Evolutionary conservation across 2,329 filamentous ascomycete genomes (phyloP), one percentile per base, ranked within the genome.

Genomic region (Gnomoniopsis smithogilvyi): DNA sequence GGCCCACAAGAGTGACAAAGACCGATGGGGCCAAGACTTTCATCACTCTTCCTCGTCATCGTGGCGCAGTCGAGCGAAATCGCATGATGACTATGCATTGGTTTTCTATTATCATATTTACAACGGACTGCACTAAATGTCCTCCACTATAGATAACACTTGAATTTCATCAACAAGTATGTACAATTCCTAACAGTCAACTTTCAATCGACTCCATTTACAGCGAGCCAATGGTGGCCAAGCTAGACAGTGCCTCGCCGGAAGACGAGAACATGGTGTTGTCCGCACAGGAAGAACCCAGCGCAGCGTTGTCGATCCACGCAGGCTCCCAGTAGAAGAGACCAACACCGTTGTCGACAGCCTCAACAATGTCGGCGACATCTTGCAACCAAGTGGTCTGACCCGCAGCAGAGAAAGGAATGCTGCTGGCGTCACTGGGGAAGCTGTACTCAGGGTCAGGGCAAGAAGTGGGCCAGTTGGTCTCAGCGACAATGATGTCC

Each of bases 291-390:
- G 84, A 87, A 19, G 85, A 88, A 2, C 88, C 87, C 55, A 90
- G 71, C 0, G 72, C 80, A 14, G 82, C 80, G 70, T 90, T 91
- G 52, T 85, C 76, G 62, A 90, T 76, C 87, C 87, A 91, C 1
- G 83, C 85, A 0, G 87, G 87, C 69, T 92, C 88, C 88, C 88
- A 92, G 65, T 91, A 91, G 62, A 88, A 90, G 14, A 91, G 46
- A 0, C 88, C 89, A 36, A 75, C 71, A 0, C 85, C 86, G 1
- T 79, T 78, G 1, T 71, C 74, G 0, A 85, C 80, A 1, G 72
- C 78, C 1, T 76, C 73, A 0, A 90, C 80, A 1, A 85, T 75
- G 1, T 74, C 74, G 0, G 86, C 85, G 22, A 91, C 77, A 57
- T 81, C 73, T 70, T 83, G 75, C 54, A 91, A 71, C 72, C 86